These are phyloP conservation scores for Eucalyptus dawsonii DNA, from an alignment of 345 rosid genomes.

Conservation along the genomic window DNA sequence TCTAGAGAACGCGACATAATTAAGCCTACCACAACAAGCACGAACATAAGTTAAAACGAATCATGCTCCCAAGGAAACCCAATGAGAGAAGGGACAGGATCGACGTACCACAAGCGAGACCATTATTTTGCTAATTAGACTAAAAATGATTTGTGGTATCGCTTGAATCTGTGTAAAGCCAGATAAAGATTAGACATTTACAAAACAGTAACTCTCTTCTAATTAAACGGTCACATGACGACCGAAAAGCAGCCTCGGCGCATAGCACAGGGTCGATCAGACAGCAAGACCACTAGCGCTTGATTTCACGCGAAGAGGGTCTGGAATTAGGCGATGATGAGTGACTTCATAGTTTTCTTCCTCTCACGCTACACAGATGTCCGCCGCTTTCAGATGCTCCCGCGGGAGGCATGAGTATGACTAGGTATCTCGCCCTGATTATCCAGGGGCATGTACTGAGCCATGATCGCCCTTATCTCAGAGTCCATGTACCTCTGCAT, in stretches of 20 bases:
- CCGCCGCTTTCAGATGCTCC: not conserved
- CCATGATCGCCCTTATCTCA: conserved; percentile 45
- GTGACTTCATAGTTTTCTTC: not conserved
- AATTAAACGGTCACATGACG: not conserved
- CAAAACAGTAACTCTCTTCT: not conserved
- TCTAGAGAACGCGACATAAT: not conserved
- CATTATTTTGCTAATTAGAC: not conserved
- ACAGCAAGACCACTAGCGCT: not conserved
- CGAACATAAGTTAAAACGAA: not conserved
- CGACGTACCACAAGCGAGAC: not conserved
- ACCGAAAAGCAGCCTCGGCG: not conserved
- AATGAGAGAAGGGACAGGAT: not conserved
- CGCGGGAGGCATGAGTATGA: not conserved
- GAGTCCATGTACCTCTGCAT: conserved; percentile 45
- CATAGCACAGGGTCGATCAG: not conserved
- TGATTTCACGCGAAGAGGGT: not conserved
- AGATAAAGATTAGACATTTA: not conserved
- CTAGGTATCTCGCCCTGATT: conserved; percentile 11
- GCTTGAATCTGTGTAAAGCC: not conserved
- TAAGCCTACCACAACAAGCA: not conserved
- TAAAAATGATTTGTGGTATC: not conserved
- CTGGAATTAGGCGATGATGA: not conserved
- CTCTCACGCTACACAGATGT: not conserved
- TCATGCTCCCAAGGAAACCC: not conserved
- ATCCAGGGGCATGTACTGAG: conserved; percentile 46